Base-by-base conservation (phyloP, 352 stramenopile genomes). In the Pythium scleroteichum region DNA sequence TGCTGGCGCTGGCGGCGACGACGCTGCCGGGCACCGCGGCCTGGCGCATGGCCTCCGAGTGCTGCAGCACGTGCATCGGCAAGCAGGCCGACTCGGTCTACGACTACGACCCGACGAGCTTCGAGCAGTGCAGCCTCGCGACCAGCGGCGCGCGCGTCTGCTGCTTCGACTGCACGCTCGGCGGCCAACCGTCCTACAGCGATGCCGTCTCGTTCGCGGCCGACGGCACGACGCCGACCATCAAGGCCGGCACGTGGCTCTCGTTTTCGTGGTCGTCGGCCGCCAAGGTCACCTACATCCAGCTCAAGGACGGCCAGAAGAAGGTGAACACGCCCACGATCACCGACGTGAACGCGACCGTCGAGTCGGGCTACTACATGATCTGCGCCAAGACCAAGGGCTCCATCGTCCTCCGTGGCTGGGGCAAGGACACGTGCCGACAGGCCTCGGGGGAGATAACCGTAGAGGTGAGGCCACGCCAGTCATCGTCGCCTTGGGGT, bases 241-340 rank as follows among this genome's bases (percentile, higher is more conserved):
- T 71, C 49, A 62, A 56, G 53, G 64, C 61, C 0, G 59, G 66
- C 38, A 78, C 55, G 42, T 87, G 70, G 57, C 65, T 91, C 49
- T 73, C 72, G 24, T 75, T 91, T 23, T 66, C 76, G 8, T 91
- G 77, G 75, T 61, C 54, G 41, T 57, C 61, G 27, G 58, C 80
- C 22, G 48, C 45, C 32, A 84, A 86, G 57, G 82, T 91, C n/a
- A 91, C 82, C 19, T 91, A 79, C 67, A 60, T 87, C 27, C 64
- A 71, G 38, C 68, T 89, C 56, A 81, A 82, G 32, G 54, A 59
- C 14, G 77, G 77, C 14, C 82, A 91, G 66, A 88, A 85, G 69
- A 88, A 89, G 68, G 85, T 70, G 0, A 61, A 70, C n/a, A 87
- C 78, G 14, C 73, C 75, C 1, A 78, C 68, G 16, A 42, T 85